A percentile compares a stretch with the other conserved stretches of the same genome.
These are phyloP conservation scores for Limonium bicolor DNA, from an alignment of 148 eudicot genomes.

Conservation along the genomic window DNA sequence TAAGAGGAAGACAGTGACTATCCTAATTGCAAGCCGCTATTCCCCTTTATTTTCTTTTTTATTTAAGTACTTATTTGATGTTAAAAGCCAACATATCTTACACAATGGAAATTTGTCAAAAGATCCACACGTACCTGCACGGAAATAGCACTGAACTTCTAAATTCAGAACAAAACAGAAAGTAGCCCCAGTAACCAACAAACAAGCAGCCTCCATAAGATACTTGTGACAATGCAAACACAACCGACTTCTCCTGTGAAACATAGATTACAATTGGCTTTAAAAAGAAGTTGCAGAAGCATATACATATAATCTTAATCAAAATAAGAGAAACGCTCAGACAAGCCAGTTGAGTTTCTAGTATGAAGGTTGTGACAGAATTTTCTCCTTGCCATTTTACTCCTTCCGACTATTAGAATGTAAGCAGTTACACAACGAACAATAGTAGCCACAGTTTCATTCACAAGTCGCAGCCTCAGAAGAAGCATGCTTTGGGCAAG, in stretches of 20 bases:
- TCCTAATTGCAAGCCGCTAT: too few species aligned
- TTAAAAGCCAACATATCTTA: too few species aligned
- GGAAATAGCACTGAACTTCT: conserved; percentile 48
- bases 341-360: too few species aligned
- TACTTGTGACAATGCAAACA: conserved; percentile 75
- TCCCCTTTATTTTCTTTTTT: too few species aligned
- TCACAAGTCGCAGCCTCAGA: conserved; percentile 70
- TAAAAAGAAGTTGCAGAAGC: not conserved
- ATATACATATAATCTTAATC: too few species aligned
- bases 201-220: conserved; percentile 75
- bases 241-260: conserved; percentile 70
- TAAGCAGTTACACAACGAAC: conserved; percentile 64
- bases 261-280: conserved; percentile 4
- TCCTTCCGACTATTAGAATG: conserved; percentile 40
- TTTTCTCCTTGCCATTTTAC: conserved; percentile 45
- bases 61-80: too few species aligned
- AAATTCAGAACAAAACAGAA: conserved; percentile 33
- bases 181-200: conserved; percentile 92
- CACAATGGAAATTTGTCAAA: too few species aligned
- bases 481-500: conserved; percentile 82
- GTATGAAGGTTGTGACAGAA: too few species aligned
- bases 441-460: conserved; percentile 81
- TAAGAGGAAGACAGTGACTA: too few species aligned
- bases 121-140: conserved; percentile 92
- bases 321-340: too few species aligned